phyloP scores from a whole-genome alignment of 208 protist genomes.

The Leishmania tarentolae region DNA sequence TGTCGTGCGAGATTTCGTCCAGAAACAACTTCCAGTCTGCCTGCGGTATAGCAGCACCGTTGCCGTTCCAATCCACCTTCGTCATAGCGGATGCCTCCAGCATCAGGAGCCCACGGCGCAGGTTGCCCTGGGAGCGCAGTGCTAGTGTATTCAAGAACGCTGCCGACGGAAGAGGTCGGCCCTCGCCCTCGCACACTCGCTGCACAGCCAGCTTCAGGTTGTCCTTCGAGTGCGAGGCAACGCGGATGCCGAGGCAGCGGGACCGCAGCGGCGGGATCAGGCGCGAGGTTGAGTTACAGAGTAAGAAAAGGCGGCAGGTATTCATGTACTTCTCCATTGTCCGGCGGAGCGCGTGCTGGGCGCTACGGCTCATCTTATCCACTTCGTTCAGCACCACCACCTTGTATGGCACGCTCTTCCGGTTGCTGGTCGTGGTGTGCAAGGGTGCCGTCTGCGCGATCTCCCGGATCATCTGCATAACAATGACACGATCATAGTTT shows the following conservation, averaged over 20 bases:
- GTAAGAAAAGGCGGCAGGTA: slow-evolving; percentile 97
- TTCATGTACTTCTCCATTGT: slow-evolving; percentile 99
- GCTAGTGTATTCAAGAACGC: slow-evolving; percentile 78
- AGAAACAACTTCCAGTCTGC: slow-evolving; percentile 98
- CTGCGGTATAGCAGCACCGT: slow-evolving; percentile 69
- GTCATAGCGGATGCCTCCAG: slow-evolving; percentile 94
- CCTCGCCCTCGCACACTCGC: slow-evolving; percentile 75
- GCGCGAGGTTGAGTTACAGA: slow-evolving; percentile 93
- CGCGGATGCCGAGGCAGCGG: slow-evolving; percentile 97
- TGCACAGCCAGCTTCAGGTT: slow-evolving; percentile 86
- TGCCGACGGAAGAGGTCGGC: slow-evolving; percentile 47
- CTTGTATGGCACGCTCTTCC: slow-evolving; percentile 76
- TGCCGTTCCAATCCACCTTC: slow-evolving; percentile 83
- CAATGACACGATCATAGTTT: slow-evolving; percentile 96
- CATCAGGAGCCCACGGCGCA: slow-evolving; percentile 96
- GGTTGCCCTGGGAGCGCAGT: slow-evolving; percentile 90
- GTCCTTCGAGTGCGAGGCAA: slow-evolving; percentile 93
- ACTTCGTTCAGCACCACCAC: slow-evolving; percentile 98
- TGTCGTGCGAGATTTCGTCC: slow-evolving; percentile 87
- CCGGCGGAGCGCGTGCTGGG: slow-evolving; percentile 99
- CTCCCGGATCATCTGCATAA: slow-evolving; percentile 99
- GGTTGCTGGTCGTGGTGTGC: slow-evolving; percentile 28
- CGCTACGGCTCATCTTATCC: slow-evolving; percentile 95
- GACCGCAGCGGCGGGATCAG: slow-evolving; percentile 98
- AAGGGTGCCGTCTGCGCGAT: slow-evolving; percentile 96